These are phyloP conservation scores for Aspergillus cristatus DNA, from an alignment of 495 filamentous ascomycete genomes.

Conservation along the genomic window DNA sequence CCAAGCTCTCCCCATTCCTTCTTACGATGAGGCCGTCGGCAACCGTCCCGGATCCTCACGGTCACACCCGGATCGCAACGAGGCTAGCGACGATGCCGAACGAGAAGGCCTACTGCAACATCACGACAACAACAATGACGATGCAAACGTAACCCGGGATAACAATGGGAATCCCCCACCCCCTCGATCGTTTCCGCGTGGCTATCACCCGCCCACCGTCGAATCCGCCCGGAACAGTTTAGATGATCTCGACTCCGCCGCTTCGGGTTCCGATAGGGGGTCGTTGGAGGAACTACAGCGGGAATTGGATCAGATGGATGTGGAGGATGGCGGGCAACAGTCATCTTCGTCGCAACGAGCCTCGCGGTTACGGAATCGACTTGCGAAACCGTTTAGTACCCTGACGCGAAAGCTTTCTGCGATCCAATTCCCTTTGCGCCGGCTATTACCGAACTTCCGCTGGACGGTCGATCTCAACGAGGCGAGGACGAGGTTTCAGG, in stretches of 20 bases:
- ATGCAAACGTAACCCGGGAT: constrained; percentile 1
- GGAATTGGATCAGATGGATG: constrained; percentile 85
- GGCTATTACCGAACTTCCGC: constrained; percentile 34
- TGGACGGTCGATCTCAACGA: constrained; percentile 26
- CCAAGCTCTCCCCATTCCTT: constrained; percentile 73
- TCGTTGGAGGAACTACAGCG: constrained; percentile 56
- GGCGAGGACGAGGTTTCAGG: constrained; percentile 18
- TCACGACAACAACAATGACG: constrained; percentile 21
- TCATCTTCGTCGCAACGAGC: constrained; percentile 20
- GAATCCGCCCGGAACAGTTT: constrained; percentile 58
- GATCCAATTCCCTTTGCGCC: constrained; percentile 44
- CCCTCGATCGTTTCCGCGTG: constrained; percentile 26
- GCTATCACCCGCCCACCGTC: constrained; percentile 68
- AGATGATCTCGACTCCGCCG: constrained; percentile 43
- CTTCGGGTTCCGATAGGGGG: constrained; percentile 29
- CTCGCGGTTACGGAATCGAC: constrained; percentile 31
- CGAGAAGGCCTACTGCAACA: constrained; percentile 48
- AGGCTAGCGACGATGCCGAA: constrained; percentile 49
- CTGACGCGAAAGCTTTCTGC: constrained; percentile 47
- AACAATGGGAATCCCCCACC: not conserved
- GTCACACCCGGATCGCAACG: constrained; percentile 46
- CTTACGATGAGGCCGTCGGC: constrained; percentile 83
- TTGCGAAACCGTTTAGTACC: constrained; percentile 48
- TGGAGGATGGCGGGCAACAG: constrained; percentile 57
- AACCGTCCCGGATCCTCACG: constrained; percentile 53